Evolutionary conservation across 768 basidiomycete genomes (phyloP).

Genomic region (Boletus fagicola): DNA sequence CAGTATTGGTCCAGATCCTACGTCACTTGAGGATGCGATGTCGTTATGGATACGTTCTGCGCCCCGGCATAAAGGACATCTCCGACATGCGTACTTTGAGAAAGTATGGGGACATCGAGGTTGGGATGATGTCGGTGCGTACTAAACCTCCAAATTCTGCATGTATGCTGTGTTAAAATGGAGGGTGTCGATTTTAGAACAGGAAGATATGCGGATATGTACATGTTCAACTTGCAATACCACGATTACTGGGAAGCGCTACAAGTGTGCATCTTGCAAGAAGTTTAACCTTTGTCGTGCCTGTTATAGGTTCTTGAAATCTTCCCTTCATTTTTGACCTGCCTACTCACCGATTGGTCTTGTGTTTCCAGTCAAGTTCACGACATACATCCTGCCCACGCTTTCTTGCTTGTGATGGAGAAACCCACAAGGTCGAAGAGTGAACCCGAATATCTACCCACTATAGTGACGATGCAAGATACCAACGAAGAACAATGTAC

Average conservation of each 20-base stretch:
- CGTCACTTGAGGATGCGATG: conserved; percentile 53
- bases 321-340: neutral
- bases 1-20: conserved; percentile 35
- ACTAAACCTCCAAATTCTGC: neutral
- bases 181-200: conserved; percentile 48
- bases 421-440: conserved; percentile 42
- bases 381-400: conserved; percentile 86
- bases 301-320: conserved; percentile 65
- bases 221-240: conserved; percentile 82
- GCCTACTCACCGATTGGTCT: neutral
- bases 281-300: conserved; percentile 80
- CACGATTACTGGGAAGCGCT: conserved; percentile 59
- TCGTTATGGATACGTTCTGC: conserved; percentile 66
- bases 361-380: conserved; percentile 67
- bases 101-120: conserved; percentile 80
- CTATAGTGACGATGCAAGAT: conserved; percentile 33
- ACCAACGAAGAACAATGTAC: conserved; percentile 60
- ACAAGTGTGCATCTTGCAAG: conserved; percentile 81
- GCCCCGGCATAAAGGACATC: conserved; percentile 68
- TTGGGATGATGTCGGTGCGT: conserved; percentile 88
- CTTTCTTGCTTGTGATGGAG: conserved; percentile 81
- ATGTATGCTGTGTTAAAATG: neutral
- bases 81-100: conserved; percentile 84
- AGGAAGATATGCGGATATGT: conserved; percentile 60
- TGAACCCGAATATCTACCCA: conserved; percentile 37